phyloP scores from a whole-genome alignment of 306 rosid genomes.

The Pyrus pyrifolia region DNA sequence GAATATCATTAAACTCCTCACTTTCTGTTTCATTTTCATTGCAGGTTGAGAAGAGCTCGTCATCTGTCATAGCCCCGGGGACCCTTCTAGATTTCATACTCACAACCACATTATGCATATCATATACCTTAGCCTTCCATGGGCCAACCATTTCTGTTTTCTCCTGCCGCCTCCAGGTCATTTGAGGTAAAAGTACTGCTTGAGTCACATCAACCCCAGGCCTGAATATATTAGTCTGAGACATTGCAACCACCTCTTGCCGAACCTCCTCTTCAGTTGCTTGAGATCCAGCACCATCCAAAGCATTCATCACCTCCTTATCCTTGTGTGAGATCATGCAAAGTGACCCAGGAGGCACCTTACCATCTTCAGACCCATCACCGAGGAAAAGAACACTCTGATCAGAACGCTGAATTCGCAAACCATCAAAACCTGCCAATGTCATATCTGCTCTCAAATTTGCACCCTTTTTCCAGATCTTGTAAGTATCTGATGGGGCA shows the following conservation, averaged over 20 bases:
- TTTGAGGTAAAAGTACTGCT: conserved; percentile 92
- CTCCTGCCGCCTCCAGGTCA: conserved; percentile 98
- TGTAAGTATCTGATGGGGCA: conserved; percentile 95
- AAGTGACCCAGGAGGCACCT: conserved; percentile 72
- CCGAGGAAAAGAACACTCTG: conserved; percentile 90
- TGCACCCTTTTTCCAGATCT: conserved; percentile 97
- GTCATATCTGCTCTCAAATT: conserved; percentile 99
- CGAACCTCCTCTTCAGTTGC: conserved; percentile 86
- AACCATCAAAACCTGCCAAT: conserved; percentile 95
- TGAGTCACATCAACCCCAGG: conserved; percentile 97
- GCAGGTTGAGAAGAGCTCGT: conserved; percentile 69
- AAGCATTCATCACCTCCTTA: conserved; percentile 84
- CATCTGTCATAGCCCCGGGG: conserved; percentile 98
- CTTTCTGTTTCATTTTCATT: conserved; percentile 80
- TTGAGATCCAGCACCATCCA: conserved; percentile 83
- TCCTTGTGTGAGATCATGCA: conserved; percentile 96
- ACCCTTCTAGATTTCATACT: conserved; percentile 90
- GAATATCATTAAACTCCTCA: conserved; percentile 70
- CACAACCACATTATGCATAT: conserved; percentile 95
- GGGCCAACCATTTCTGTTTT: conserved; percentile 74
- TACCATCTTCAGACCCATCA: conserved; percentile 88
- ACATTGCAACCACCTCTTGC: conserved; percentile 92
- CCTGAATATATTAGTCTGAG: conserved; percentile 86
- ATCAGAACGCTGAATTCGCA: conserved; percentile 88
- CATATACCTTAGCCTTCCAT: conserved; percentile 96